A percentile compares a stretch with the other conserved stretches of the same genome.
These are phyloP conservation scores for Hirschfeldia incana DNA, from an alignment of 345 rosid genomes.

Conservation along the genomic window DNA sequence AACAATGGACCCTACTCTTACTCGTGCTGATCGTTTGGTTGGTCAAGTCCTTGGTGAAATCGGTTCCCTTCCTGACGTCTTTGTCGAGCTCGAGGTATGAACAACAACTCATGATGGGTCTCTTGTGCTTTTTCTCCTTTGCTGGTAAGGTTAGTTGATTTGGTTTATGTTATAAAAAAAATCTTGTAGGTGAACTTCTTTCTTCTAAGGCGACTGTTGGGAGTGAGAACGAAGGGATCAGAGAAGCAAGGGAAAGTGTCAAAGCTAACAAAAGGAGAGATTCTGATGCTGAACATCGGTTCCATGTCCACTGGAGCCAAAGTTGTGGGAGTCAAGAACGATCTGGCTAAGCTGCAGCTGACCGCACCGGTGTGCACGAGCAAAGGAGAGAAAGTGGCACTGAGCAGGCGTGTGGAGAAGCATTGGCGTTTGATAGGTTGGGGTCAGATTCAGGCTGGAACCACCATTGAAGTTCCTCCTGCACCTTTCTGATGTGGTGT, in stretches of 20 bases:
- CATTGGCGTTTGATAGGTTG: constrained; percentile 97
- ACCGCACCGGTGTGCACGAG: constrained; percentile 94
- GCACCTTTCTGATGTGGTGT: constrained; percentile 44
- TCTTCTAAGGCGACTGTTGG: constrained; percentile 78
- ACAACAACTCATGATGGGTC: background rate
- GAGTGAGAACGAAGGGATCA: constrained; percentile 93
- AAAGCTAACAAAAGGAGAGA: constrained; percentile 85
- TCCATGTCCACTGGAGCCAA: constrained; percentile 97
- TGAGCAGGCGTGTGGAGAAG: constrained; percentile 86
- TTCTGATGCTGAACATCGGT: constrained; percentile 91
- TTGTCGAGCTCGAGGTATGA: constrained; percentile 88
- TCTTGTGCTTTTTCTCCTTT: too few relatives aligned
- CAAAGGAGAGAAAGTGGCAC: constrained; percentile 85
- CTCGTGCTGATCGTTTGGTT: constrained; percentile 92
- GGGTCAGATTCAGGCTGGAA: constrained; percentile 97
- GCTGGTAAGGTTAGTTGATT: background rate
- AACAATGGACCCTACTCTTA: constrained; percentile 96
- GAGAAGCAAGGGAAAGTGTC: constrained; percentile 94
- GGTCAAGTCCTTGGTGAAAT: constrained; percentile 99
- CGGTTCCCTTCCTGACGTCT: constrained; percentile 96
- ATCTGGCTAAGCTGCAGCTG: constrained; percentile 86
- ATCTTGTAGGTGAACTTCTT: constrained; percentile 76
- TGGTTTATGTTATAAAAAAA: background rate
- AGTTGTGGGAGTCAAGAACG: constrained; percentile 79
- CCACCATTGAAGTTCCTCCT: constrained; percentile 74